phyloP scores from a whole-genome alignment of 2,329 filamentous ascomycete species.

The Pseudogymnoascus sp. region DNA sequence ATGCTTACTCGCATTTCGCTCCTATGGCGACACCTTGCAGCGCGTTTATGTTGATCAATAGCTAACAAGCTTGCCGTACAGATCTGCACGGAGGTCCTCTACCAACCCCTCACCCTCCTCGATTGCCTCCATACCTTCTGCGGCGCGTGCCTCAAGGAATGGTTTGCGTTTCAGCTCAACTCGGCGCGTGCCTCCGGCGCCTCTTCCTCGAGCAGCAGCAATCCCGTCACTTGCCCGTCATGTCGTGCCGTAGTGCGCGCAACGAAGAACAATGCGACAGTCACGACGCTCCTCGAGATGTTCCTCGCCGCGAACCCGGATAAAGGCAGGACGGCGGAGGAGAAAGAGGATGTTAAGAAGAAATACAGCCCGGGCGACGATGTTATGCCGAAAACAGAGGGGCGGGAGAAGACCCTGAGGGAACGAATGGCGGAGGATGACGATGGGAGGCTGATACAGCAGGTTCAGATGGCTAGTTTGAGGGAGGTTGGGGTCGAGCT shows the following conservation, averaged over 20 bases:
- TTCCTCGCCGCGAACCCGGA: conserved; percentile 72
- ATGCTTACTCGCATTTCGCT: background rate
- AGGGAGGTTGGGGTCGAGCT: conserved; percentile 50
- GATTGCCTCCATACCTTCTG: conserved; percentile 96
- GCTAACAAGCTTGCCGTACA: conserved; percentile 30
- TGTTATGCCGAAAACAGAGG: conserved; percentile 57
- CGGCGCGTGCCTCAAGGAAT: conserved; percentile 89
- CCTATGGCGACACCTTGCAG: background rate
- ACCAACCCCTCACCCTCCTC: conserved; percentile 81
- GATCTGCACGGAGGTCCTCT: conserved; percentile 96
- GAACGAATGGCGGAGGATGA: conserved; percentile 51
- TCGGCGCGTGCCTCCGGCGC: conserved; percentile 21
- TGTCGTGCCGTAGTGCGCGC: conserved; percentile 81
- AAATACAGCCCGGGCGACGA: conserved; percentile 77
- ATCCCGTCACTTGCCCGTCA: conserved; percentile 78
- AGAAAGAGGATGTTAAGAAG: conserved; percentile 66
- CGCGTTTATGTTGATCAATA: conserved; percentile 9
- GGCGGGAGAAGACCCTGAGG: conserved; percentile 41
- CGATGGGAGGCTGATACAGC: conserved; percentile 60
- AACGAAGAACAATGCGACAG: conserved; percentile 82
- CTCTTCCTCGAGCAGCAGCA: conserved; percentile 17
- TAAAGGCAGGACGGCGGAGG: conserved; percentile 57
- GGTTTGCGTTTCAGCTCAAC: conserved; percentile 68
- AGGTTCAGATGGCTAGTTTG: conserved; percentile 66
- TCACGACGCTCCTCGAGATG: conserved; percentile 85